phyloP scores from a whole-genome alignment of 306 rosid species.

The Quercus mongolica region DNA sequence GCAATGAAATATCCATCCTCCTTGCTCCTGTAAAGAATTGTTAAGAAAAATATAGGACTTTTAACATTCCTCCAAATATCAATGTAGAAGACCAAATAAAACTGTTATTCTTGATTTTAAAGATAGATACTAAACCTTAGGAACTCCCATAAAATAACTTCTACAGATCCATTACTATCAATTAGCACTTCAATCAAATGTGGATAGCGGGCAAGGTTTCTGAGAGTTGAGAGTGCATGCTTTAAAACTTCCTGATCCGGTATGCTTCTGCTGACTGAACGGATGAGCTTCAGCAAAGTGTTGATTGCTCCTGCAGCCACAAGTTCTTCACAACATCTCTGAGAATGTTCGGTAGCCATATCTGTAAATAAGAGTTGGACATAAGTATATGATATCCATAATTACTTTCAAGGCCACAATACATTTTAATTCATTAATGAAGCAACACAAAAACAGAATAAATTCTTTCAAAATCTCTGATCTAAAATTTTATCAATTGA shows the following conservation, averaged over 20 bases:
- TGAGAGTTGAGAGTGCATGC: conserved; percentile 77
- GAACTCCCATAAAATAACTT: conserved; percentile 57
- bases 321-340: conserved; percentile 86
- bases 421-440: not conserved
- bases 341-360: conserved; percentile 79
- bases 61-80: not conserved
- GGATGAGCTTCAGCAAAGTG: conserved; percentile 66
- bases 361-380: conserved; percentile 40
- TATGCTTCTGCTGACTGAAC: conserved; percentile 78
- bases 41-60: not conserved
- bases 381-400: not conserved
- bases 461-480: not conserved
- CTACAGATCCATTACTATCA: conserved; percentile 47
- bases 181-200: conserved; percentile 60
- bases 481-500: not conserved
- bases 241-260: conserved; percentile 79
- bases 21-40: conserved; percentile 63
- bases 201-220: conserved; percentile 81
- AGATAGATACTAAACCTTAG: conserved; percentile 39
- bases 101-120: not conserved
- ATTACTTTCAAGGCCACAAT: not conserved
- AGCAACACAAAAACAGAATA: not conserved
- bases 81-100: not conserved
- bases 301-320: conserved; percentile 77
- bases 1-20: conserved; percentile 75